Percentiles rank a stretch among this genome's conserved stretches.
Evolutionary conservation across 2,329 filamentous ascomycete species (phyloP).

Genomic region (Colletotrichum viniferum): DNA sequence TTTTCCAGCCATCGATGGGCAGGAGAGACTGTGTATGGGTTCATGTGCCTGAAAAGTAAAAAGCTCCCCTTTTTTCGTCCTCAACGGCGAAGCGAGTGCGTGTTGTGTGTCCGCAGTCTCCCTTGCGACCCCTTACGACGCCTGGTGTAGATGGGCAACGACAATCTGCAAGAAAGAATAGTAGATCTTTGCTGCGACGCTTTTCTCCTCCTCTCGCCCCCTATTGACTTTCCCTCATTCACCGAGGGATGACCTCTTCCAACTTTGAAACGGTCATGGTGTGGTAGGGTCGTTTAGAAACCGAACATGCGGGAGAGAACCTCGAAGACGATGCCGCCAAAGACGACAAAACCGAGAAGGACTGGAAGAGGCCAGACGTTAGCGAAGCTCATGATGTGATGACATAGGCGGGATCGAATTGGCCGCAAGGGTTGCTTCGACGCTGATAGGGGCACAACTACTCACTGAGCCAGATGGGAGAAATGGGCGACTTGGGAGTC

Average conservation of each 20-base stretch:
- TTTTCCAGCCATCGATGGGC: neutral
- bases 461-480: constrained; percentile 67
- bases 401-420: neutral
- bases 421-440: neutral
- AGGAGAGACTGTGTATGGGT: neutral
- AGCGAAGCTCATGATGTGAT: neutral
- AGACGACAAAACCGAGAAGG: constrained; percentile 64
- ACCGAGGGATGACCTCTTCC: neutral
- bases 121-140: neutral
- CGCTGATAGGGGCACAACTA: constrained; percentile 14
- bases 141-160: neutral
- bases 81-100: neutral
- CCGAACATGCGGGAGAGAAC: constrained; percentile 57
- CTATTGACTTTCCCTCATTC: neutral
- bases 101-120: neutral
- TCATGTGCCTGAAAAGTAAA: constrained; percentile 1
- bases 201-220: neutral
- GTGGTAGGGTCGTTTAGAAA: neutral
- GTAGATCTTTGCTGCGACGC: neutral
- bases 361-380: constrained; percentile 35
- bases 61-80: neutral
- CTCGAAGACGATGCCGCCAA: constrained; percentile 66
- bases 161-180: neutral
- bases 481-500: constrained; percentile 63
- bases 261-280: neutral